phyloP scores from a whole-genome alignment of 495 filamentous ascomycete species.

The Penicillium pancosmium region DNA sequence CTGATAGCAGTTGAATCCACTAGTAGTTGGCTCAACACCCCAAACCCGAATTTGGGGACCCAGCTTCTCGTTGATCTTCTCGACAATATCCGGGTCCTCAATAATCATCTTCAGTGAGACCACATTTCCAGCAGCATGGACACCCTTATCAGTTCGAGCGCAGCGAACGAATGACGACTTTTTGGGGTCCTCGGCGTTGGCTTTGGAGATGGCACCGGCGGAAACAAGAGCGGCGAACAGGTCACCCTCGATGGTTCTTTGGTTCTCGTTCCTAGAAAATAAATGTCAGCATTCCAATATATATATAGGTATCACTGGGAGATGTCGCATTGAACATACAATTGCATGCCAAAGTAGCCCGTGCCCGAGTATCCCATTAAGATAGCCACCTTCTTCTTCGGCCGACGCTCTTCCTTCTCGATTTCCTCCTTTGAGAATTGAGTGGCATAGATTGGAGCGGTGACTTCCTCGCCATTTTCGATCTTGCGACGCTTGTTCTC shows the following conservation, averaged over 20 bases:
- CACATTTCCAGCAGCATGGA: conserved; percentile 95
- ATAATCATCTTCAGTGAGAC: conserved; percentile 95
- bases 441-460: conserved; percentile 51
- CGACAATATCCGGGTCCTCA: conserved; percentile 81
- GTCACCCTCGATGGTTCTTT: conserved; percentile 97
- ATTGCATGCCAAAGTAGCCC: conserved; percentile 97
- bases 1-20: conserved; percentile 88
- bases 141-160: conserved; percentile 95
- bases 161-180: conserved; percentile 94
- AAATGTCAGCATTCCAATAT: conserved; percentile 1
- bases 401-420: conserved; percentile 76
- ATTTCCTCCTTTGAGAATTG: conserved; percentile 78
- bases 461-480: conserved; percentile 47
- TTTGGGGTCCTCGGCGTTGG: conserved; percentile 93
- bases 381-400: conserved; percentile 95
- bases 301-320: too few relatives aligned
- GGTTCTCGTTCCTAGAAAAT: conserved; percentile 51
- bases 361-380: conserved; percentile 93
- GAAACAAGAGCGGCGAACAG: conserved; percentile 87
- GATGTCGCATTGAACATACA: conserved; percentile 42
- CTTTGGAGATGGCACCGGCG: conserved; percentile 91
- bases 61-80: conserved; percentile 86
- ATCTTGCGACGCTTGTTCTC: conserved; percentile 60
- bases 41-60: conserved; percentile 89
- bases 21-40: conserved; percentile 83